Base-by-base conservation (phyloP, 2,329 filamentous ascomycete genomes). In the Plenodomus lindquistii region DNA sequence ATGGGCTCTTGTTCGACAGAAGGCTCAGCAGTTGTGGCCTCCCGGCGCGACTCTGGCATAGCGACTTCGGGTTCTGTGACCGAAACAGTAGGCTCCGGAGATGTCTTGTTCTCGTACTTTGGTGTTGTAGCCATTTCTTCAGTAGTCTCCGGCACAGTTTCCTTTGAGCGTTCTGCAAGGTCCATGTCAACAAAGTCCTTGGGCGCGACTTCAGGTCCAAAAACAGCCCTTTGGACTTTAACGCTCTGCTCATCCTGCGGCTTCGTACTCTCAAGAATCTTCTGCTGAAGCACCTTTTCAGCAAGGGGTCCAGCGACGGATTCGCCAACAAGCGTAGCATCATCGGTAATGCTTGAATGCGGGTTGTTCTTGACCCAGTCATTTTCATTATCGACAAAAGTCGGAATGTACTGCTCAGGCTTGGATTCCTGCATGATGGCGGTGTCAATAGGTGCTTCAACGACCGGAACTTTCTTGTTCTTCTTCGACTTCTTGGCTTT, bases 261-360 rank as follows among this genome's bases (percentile, higher is more conserved):
- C 9, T 52, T 49, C 0, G 66, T 71, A 22, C 38, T 53, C n/a
- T 67, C 63, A 5, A 67, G 40, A 11, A 69, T 40, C 42, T 71
- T 70, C 43, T 67, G 8, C 35, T 37, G 57, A 29, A 57, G 42
- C n/a, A 60, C 59, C 38, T 69, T 71, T 4, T 37, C 34, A 22
- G 20, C 42, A 2, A 44, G 45, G n/a, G 57, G 44, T 8, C 45
- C 50, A 29, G 51, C 27, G 18, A 42, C 43, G 2, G 62, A 53
- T 11, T 70, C 66, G 24, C 62, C 67, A 15, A 71, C 60, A 35
- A 71, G 62, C 2, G 66, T 70, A 42, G 61, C 63, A 36, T 67
- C 66, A 41, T 70, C 66, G 1, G 63, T 65, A 40, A 62, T 46
- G 16, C 60, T 34, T 1, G 65, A 65, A 27, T 60, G 63, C 1